These are phyloP conservation scores for Paramecium biaurelia DNA, from an alignment of 73 alveolate species.

Conservation along the genomic window DNA sequence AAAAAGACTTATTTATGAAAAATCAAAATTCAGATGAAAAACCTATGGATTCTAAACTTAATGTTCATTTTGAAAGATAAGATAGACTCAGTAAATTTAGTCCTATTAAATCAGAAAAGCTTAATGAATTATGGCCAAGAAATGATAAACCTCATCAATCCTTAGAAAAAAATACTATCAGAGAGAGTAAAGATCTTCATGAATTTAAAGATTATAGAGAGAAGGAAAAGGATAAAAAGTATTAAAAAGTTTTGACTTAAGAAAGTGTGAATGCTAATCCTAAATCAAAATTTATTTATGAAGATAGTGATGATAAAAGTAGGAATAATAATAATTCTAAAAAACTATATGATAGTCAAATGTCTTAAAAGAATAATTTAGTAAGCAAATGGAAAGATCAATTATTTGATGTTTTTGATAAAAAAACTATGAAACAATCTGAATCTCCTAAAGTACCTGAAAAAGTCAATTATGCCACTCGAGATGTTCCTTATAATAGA, in stretches of 20 bases:
- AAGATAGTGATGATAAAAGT: constrained; percentile 6
- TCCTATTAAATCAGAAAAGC: not conserved
- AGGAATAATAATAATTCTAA: not conserved
- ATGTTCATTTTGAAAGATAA: not conserved
- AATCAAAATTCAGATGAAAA: not conserved
- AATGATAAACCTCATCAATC: not conserved
- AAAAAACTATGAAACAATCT: not conserved
- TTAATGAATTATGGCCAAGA: constrained; percentile 9
- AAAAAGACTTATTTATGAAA: not conserved
- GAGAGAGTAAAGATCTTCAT: not conserved
- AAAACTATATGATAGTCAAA: not conserved
- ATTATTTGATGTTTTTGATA: constrained; percentile 31
- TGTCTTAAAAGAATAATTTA: not conserved
- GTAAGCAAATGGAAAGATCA: constrained; percentile 38
- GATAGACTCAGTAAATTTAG: not conserved
- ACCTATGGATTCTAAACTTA: not conserved
- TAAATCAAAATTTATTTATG: not conserved
- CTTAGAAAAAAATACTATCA: not conserved
- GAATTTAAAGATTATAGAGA: not conserved
- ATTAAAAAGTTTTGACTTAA: not conserved
- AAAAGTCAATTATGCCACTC: not conserved
- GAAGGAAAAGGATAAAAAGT: not conserved
- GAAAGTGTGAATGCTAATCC: constrained; percentile 14
- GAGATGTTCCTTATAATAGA: not conserved
- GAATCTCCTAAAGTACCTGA: not conserved